These are phyloP conservation scores for Jamesozyma jinghongensis DNA, from an alignment of 805 yeast genomes.

Conservation along the genomic window DNA sequence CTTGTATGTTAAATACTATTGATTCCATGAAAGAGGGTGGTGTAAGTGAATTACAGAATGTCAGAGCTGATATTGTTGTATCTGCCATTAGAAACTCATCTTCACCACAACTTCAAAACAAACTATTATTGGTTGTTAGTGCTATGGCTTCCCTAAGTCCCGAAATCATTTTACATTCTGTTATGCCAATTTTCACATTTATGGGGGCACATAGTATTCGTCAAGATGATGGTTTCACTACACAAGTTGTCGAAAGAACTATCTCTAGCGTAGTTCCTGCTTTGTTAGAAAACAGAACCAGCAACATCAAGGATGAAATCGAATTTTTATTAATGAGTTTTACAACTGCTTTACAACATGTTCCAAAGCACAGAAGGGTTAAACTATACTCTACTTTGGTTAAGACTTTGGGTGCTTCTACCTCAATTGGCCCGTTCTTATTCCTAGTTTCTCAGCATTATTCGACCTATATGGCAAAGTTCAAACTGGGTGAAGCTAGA, in stretches of 20 bases:
- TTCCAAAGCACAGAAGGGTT: constrained; percentile 93
- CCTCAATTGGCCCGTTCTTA: constrained; percentile 61
- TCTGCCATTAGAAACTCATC: constrained; percentile 81
- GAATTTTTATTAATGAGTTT: constrained; percentile 83
- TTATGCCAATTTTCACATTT: constrained; percentile 98
- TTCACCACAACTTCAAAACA: constrained; percentile 93
- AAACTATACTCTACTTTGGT: constrained; percentile 72
- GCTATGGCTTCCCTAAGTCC: constrained; percentile 84
- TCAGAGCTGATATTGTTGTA: constrained; percentile 85
- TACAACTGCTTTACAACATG: constrained; percentile 89
- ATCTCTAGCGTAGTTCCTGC: constrained; percentile 88
- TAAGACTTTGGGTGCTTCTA: constrained; percentile 58
- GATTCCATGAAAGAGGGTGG: constrained; percentile 39
- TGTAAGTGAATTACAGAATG: constrained; percentile 48
- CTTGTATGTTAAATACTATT: constrained; percentile 70
- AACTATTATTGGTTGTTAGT: constrained; percentile 73
- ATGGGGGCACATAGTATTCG: constrained; percentile 98
- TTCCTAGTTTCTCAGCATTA: constrained; percentile 78
- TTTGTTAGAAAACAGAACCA: constrained; percentile 40
- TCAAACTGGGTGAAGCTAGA: constrained; percentile 57
- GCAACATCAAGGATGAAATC: constrained; percentile 49
- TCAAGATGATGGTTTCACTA: constrained; percentile 93
- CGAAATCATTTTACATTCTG: constrained; percentile 85
- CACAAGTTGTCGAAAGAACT: constrained; percentile 86
- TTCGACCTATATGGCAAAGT: constrained; percentile 42